These are phyloP conservation scores for Ophiosphaerella korrae DNA, from an alignment of 2,329 filamentous ascomycete species.

Conservation along the genomic window DNA sequence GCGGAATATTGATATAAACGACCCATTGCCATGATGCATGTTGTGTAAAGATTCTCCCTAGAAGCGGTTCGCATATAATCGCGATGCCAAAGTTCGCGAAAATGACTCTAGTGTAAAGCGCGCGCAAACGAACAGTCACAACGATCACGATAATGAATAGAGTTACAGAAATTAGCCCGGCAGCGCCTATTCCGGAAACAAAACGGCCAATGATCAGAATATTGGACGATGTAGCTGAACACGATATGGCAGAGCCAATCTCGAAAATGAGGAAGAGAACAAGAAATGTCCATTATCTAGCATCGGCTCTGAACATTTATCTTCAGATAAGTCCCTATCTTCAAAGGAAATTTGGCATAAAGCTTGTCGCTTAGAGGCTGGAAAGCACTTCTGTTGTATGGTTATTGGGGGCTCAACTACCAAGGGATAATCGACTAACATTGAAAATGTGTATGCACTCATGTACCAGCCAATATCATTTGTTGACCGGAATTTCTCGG, in stretches of 20 bases:
- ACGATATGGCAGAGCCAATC: constrained; percentile 54
- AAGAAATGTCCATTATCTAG: constrained; percentile 36
- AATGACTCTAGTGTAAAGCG: constrained; percentile 51
- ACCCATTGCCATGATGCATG: constrained; percentile 49
- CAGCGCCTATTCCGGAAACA: constrained; percentile 53
- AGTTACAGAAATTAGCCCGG: constrained; percentile 50
- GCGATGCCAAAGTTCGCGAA: constrained; percentile 50
- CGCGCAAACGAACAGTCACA: constrained; percentile 49
- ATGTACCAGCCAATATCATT: constrained; percentile 58
- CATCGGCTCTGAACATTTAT: constrained; percentile 13
- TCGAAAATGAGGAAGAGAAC: constrained; percentile 51
- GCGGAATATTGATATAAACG: constrained; percentile 54
- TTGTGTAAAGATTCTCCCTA: constrained; percentile 51
- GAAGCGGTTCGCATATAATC: constrained; percentile 30
- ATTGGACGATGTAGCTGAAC: constrained; percentile 45
- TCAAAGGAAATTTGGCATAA: constrained; percentile 51
- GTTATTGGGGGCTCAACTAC: not conserved
- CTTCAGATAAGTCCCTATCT: constrained; percentile 21
- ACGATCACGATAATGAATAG: constrained; percentile 49
- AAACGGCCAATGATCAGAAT: constrained; percentile 56
- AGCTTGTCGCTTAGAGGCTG: constrained; percentile 49
- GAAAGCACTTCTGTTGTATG: constrained; percentile 19
- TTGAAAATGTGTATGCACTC: constrained; percentile 38
- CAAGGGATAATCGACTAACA: constrained; percentile 8
- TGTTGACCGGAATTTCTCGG: constrained; percentile 54